These are phyloP conservation scores for Sphaerosporella brunnea DNA, from an alignment of 495 filamentous ascomycete genomes.

Conservation along the genomic window DNA sequence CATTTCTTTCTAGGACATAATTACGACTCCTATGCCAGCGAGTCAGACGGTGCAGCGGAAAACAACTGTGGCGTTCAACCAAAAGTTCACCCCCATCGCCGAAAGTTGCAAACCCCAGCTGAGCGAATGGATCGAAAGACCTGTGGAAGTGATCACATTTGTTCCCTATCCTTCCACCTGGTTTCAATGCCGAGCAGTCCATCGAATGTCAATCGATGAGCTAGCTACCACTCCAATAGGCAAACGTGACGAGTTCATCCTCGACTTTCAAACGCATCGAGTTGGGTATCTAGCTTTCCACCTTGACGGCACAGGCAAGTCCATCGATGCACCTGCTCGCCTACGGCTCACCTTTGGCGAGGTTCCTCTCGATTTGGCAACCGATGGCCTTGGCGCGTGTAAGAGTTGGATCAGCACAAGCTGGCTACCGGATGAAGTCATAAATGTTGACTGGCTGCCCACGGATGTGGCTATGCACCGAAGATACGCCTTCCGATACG, in stretches of 20 bases:
- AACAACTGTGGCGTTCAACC: not conserved
- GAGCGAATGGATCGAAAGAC: constrained; percentile 16
- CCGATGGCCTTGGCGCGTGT: constrained; percentile 13
- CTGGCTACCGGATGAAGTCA: constrained; percentile 24
- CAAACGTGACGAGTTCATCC: constrained; percentile 20
- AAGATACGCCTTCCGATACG: constrained; percentile 23
- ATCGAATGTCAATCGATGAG: constrained; percentile 10
- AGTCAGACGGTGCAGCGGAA: not conserved
- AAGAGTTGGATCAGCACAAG: constrained; percentile 25
- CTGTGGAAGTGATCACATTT: constrained; percentile 18
- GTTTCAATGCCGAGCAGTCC: constrained; percentile 12
- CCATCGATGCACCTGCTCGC: constrained; percentile 24
- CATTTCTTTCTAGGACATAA: too few relatives aligned
- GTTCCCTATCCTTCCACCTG: constrained; percentile 9
- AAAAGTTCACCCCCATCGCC: not conserved
- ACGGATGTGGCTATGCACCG: constrained; percentile 16
- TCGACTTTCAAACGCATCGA: constrained; percentile 24
- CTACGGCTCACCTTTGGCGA: constrained; percentile 24
- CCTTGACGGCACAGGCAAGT: constrained; percentile 18
- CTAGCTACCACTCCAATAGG: constrained; percentile 13
- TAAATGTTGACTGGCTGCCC: constrained; percentile 24
- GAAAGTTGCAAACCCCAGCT: constrained; percentile 13
- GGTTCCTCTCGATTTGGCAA: constrained; percentile 22
- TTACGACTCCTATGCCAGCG: not conserved
- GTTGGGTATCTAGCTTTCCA: constrained; percentile 25